Evolutionary conservation across 2,329 filamentous ascomycete genomes (phyloP).

Genomic region (Ceratocystis smalleyi): DNA sequence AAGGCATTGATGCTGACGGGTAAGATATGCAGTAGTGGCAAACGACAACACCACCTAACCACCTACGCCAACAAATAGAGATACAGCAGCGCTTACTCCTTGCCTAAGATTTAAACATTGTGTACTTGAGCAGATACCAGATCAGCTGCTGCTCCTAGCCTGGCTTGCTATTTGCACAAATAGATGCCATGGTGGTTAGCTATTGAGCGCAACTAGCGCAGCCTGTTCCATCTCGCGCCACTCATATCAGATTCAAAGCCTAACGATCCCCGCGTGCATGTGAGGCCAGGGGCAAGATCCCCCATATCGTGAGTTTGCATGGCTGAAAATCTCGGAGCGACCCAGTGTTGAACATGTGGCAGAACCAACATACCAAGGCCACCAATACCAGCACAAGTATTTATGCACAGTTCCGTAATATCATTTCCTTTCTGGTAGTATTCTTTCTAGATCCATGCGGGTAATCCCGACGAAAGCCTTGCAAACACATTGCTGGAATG

Average conservation of each 20-base stretch:
- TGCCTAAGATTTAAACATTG: no score
- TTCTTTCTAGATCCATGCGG: neutral
- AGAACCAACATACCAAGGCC: neutral
- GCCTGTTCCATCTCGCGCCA: neutral
- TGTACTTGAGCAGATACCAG: no score
- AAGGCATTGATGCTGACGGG: no score
- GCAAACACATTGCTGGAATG: neutral
- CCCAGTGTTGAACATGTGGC: neutral
- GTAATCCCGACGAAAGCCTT: neutral
- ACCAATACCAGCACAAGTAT: neutral
- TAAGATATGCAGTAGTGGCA: no score
- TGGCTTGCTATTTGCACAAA: no score
- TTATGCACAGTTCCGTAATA: neutral
- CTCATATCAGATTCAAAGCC: neutral
- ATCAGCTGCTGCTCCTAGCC: no score
- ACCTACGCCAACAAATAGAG: no score
- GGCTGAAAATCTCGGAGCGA: neutral
- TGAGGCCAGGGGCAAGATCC: neutral
- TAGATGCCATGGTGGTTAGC: no score
- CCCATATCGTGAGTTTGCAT: neutral
- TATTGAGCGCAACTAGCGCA: neutral
- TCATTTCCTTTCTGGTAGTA: neutral
- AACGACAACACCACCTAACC: no score
- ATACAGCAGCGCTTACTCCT: no score
- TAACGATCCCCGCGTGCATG: neutral